These are phyloP conservation scores for Rhododendron mucronatum DNA, from an alignment of 148 eudicot genomes.

Conservation along the genomic window DNA sequence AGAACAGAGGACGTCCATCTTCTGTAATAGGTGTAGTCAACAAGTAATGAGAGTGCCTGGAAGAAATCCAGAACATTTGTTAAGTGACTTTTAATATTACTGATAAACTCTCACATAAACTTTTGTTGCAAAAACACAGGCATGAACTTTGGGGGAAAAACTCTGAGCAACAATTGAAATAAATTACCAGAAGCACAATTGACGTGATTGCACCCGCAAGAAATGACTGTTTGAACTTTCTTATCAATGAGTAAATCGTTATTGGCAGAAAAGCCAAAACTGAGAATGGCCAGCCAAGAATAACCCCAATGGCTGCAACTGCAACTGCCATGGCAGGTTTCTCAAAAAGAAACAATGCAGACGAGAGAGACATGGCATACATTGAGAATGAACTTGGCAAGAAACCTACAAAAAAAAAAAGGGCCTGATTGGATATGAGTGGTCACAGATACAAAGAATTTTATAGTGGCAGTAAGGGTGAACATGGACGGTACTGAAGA, in stretches of 20 bases:
- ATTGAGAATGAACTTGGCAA: conserved; percentile 97
- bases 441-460: not conserved
- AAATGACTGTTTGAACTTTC: conserved; percentile 65
- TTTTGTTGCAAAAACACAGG: not conserved
- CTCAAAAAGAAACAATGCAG: conserved; percentile 78
- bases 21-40: conserved; percentile 67
- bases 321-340: conserved; percentile 74
- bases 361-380: conserved; percentile 93
- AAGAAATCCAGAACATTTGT: conserved; percentile 9
- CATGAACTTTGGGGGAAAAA: not conserved
- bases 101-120: not conserved
- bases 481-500: not conserved
- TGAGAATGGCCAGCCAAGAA: conserved; percentile 96
- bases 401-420: conserved; percentile 52
- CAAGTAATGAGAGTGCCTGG: conserved; percentile 72
- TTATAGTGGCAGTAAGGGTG: not conserved
- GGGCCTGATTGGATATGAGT: not conserved
- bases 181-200: conserved; percentile 58
- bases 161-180: not conserved
- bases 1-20: conserved; percentile 94
- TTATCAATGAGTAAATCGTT: conserved; percentile 62
- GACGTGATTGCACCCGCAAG: conserved; percentile 62
- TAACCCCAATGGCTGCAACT: conserved; percentile 75
- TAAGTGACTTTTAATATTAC: not conserved
- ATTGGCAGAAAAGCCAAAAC: conserved; percentile 88